phyloP scores from a whole-genome alignment of 2,329 filamentous ascomycete genomes.

The Simplicillium sp. region DNA sequence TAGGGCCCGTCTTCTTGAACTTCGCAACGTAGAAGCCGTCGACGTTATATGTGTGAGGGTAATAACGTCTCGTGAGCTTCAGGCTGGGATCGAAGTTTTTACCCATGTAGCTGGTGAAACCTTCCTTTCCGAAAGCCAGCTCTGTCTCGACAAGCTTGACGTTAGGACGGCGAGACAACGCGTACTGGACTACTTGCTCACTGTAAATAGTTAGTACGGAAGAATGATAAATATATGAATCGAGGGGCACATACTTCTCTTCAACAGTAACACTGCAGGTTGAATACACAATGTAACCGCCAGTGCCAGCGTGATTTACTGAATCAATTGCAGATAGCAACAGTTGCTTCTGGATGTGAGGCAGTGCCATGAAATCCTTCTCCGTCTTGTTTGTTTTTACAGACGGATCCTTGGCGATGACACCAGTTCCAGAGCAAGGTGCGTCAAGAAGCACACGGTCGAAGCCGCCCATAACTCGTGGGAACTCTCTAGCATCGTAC shows the following conservation, averaged over 20 bases:
- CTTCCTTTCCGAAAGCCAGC: constrained; percentile 81
- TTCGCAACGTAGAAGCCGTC: constrained; percentile 99
- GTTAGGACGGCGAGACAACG: constrained; percentile 82
- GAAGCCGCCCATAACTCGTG: constrained; percentile 89
- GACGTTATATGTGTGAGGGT: constrained; percentile 87
- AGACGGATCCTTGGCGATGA: constrained; percentile 92
- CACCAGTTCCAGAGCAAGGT: constrained; percentile 91
- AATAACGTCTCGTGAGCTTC: constrained; percentile 76
- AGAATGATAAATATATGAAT: not conserved
- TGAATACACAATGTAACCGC: constrained; percentile 92
- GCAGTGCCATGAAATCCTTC: constrained; percentile 85
- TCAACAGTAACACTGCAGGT: constrained; percentile 93
- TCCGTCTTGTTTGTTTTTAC: constrained; percentile 99
- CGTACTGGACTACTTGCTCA: constrained; percentile 90
- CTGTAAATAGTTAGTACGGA: constrained; percentile 31
- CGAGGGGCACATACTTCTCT: constrained; percentile 43
- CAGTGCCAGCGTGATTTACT: constrained; percentile 81
- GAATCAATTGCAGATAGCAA: constrained; percentile 90
- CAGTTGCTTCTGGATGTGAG: constrained; percentile 91
- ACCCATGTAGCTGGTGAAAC: constrained; percentile 82
- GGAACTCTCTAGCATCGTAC: constrained; percentile 90
- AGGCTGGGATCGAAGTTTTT: constrained; percentile 85
- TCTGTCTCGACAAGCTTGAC: constrained; percentile 89
- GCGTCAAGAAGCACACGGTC: constrained; percentile 91
- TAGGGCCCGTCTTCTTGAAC: constrained; percentile 83